Evolutionary conservation across 2,329 filamentous ascomycete genomes (phyloP), one percentile per base, ranked within the genome.

Genomic region (Exophiala viscosa): DNA sequence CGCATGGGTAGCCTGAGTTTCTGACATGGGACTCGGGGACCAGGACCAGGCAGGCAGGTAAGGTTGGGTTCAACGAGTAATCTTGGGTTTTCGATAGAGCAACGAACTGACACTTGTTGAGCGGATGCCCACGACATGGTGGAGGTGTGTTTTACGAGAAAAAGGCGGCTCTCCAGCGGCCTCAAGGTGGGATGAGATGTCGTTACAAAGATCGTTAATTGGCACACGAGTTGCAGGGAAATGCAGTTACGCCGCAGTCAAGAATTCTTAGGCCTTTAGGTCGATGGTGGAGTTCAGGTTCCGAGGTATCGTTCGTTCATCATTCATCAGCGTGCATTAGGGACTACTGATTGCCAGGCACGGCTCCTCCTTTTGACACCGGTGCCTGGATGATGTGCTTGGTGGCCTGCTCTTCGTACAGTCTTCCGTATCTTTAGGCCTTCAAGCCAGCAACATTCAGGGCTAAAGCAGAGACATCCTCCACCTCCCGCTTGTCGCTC

Each of bases 1-100:
- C 33, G 49, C 32, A 46, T 45, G 47, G 46, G 49, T 35, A 53
- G 53, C 40, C 49, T 48, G 56, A 48, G 49, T 52, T 54, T 52
- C 50, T 59, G 56, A 55, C 55, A 52, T 42, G 40, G 39, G 4
- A 42, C 20, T n/a, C 40, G 17, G 42, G 52, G 52, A 40, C 39
- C 36, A 48, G 52, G 46, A 20, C 15, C 23, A 38, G 47, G 46
- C 35, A 48, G 40, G 14, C 35, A 48, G 34, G 33, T 34, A n/a
- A 20, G 28, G 35, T 45, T 32, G 13, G 32, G 31, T 44, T 28
- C 23, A 28, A 28, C 23, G 23, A 28, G 23, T 28, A 28, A 28
- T 28, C 23, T 28, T 40, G 43, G 39, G 31, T 23, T 50, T 50
- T 50, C 47, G 50, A 52, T 44, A 45, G 23, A 38, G 23, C 33